phyloP scores from a whole-genome alignment of 345 rosid species.

The Eucalyptus decipiens region DNA sequence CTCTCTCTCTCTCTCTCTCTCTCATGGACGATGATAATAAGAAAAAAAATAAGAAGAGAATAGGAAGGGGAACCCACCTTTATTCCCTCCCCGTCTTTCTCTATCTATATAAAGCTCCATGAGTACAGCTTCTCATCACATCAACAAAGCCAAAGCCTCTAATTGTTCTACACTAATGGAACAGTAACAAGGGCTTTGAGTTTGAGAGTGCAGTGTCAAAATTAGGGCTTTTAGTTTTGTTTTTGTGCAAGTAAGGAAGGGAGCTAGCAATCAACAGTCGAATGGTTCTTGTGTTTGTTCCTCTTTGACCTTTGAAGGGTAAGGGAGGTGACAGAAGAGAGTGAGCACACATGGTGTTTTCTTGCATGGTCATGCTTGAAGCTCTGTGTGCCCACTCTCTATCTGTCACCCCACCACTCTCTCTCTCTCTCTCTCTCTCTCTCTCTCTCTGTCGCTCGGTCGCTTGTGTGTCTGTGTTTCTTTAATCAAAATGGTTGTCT shows the following conservation, averaged over 20 bases:
- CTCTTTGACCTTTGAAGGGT: background rate
- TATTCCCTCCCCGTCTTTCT: background rate
- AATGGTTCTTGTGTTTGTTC: background rate
- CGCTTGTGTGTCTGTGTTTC: background rate
- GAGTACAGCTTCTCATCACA: background rate
- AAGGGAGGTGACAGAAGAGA: slow-evolving; percentile 97
- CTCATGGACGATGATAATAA: background rate
- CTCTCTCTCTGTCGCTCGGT: background rate
- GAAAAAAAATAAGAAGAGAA: background rate
- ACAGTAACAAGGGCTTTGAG: background rate
- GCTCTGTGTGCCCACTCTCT: slow-evolving; percentile 89
- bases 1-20: background rate
- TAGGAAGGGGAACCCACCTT: background rate
- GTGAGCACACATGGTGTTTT: slow-evolving; percentile 94
- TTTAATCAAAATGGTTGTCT: background rate
- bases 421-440: background rate
- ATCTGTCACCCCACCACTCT: slow-evolving; percentile 49
- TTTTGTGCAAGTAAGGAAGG: background rate
- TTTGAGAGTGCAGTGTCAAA: background rate
- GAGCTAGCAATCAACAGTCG: background rate
- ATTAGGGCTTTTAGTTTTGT: background rate
- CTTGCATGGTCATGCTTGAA: slow-evolving; percentile 85
- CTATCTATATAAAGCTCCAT: background rate
- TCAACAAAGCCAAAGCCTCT: background rate
- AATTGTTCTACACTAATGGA: too few species aligned